phyloP scores from a whole-genome alignment of 1,284 basidiomycete genomes.

The Stereum hirsutum region DNA sequence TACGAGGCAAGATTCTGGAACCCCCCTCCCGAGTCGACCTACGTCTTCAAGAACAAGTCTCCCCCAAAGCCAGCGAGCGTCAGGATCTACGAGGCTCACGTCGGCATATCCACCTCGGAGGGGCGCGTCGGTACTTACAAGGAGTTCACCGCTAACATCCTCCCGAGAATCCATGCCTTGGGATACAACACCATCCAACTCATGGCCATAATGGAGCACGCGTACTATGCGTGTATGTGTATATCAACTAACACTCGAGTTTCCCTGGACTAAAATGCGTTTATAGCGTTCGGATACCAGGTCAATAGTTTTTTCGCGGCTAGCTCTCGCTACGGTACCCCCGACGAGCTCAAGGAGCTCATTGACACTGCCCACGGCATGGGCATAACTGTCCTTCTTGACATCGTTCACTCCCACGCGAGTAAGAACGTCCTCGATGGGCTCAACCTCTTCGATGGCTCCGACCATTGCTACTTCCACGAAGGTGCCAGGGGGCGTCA shows the following conservation, averaged over 20 bases:
- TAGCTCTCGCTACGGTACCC: slow-evolving; percentile 88
- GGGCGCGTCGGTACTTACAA: slow-evolving; percentile 88
- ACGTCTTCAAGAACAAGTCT: slow-evolving; percentile 76
- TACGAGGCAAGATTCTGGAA: slow-evolving; percentile 99
- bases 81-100: slow-evolving; percentile 96
- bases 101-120: slow-evolving; percentile 92
- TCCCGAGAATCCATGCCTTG: slow-evolving; percentile 84
- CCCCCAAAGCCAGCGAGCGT: slow-evolving; percentile 64
- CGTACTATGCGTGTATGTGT: slow-evolving; percentile 90
- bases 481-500: slow-evolving; percentile 86
- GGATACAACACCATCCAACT: slow-evolving; percentile 98
- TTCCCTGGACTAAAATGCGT: slow-evolving; percentile 5
- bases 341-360: slow-evolving; percentile 93
- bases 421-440: slow-evolving; percentile 97
- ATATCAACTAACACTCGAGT: neutral
- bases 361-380: slow-evolving; percentile 92
- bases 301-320: slow-evolving; percentile 98
- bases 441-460: slow-evolving; percentile 92
- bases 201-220: slow-evolving; percentile 98
- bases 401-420: slow-evolving; percentile 97
- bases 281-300: slow-evolving; percentile 90
- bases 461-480: slow-evolving; percentile 97
- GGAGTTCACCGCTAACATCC: slow-evolving; percentile 82
- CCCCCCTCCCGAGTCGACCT: slow-evolving; percentile 62
- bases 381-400: slow-evolving; percentile 89